These are phyloP conservation scores for Crithidia bombi DNA, from an alignment of 208 protist genomes.

Conservation along the genomic window DNA sequence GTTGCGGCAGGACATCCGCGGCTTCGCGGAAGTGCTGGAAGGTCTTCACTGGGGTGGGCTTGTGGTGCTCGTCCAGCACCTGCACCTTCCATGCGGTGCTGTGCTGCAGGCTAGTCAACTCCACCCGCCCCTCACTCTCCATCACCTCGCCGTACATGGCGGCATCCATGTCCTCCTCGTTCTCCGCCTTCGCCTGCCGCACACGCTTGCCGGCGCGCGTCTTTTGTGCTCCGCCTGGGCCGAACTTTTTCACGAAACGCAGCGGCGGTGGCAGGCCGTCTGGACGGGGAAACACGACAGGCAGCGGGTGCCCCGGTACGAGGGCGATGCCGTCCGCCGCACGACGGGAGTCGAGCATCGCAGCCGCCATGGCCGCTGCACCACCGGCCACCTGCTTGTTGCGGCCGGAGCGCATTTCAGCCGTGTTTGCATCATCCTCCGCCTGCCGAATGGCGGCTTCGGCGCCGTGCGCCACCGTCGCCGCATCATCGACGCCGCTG, in stretches of 20 bases:
- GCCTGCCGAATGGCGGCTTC: constrained; percentile 25
- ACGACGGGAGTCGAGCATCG: constrained; percentile 61
- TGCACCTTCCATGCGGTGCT: constrained; percentile 44
- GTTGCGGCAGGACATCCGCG: constrained; percentile 47
- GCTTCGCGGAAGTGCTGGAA: constrained; percentile 61
- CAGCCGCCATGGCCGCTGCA: constrained; percentile 62
- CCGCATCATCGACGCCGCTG: constrained; percentile 18
- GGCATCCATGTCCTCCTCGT: constrained; percentile 29
- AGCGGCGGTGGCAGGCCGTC: constrained; percentile 48
- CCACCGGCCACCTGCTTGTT: constrained; percentile 69
- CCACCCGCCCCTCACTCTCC: constrained; percentile 38
- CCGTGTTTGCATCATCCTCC: constrained; percentile 56
- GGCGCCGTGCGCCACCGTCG: constrained; percentile 14
- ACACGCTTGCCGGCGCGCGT: constrained; percentile 16
- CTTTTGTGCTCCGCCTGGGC: constrained; percentile 33
- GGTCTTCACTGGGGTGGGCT: constrained; percentile 30
- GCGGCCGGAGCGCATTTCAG: constrained; percentile 59
- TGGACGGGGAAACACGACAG: constrained; percentile 60
- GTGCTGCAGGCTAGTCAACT: constrained; percentile 44
- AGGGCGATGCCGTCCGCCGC: constrained; percentile 56
- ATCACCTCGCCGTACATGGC: constrained; percentile 53
- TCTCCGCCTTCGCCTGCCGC: constrained; percentile 24
- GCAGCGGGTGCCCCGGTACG: constrained; percentile 60
- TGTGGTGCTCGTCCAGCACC: constrained; percentile 63
- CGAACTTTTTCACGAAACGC: constrained; percentile 54